Evolutionary conservation across 2,329 filamentous ascomycete species (phyloP), one percentile per base, ranked within the genome.

Genomic region (Botrytis aclada): DNA sequence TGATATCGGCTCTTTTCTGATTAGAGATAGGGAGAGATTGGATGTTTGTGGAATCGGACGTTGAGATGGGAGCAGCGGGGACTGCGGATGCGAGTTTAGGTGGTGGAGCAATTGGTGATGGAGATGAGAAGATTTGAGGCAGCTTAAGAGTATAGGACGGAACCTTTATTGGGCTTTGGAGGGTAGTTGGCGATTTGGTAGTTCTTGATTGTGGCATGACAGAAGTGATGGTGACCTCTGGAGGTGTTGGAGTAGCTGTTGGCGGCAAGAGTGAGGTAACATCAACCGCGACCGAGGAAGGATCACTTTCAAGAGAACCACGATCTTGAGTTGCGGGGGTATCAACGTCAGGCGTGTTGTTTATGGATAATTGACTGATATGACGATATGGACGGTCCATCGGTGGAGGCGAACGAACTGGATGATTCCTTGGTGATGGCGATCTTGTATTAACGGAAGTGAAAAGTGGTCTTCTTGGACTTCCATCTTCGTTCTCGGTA

Each of bases 361-460:
- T n/a, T 12, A 65, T 10, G 34, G n/a, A 25, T 25, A 25, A 29
- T n/a, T 71, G 70, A 39, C 62, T 67, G 25, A 56, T 41, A 58
- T 67, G 62, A 34, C 70, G 70, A 66, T 72, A 72, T 41, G 70
- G 70, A 43, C 70, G 70, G 39, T 72, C 41, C 37, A 25, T 67
- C 6, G 70, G 62, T 9, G 70, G 70, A 3, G 51, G 70, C 16
- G 43, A 34, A 45, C 47, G 70, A 32, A 41, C 14, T 43, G 47
- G 14, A 34, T 10, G 32, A 29, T 16, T 4, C 32, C 9, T 47
- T 18, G 37, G 39, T 22, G 67, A 45, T 43, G 37, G 65, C 5
- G n/a, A 56, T 58, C 47, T 29, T 16, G 10, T 56, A 56, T 58
- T 18, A 47, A 32, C 18, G 29, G 37, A n/a, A 10, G 25, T 56